phyloP scores from a whole-genome alignment of 768 basidiomycete genomes.

The Dioszegia hungarica region DNA sequence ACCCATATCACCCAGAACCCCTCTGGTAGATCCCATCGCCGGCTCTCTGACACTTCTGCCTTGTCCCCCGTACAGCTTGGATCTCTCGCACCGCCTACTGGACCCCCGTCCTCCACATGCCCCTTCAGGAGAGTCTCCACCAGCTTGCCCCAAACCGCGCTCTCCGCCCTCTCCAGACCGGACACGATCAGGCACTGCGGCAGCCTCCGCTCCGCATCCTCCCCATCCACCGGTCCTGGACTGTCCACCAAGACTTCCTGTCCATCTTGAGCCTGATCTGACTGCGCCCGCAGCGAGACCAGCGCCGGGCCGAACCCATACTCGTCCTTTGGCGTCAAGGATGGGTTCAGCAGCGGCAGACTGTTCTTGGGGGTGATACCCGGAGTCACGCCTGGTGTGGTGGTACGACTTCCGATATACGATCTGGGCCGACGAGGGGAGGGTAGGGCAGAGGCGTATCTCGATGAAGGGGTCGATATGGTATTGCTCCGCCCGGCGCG shows the following conservation, averaged over 20 bases:
- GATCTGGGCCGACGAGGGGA: neutral
- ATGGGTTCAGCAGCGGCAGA: neutral
- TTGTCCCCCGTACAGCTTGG: neutral
- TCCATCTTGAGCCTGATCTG: too few relatives aligned
- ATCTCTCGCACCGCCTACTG: neutral
- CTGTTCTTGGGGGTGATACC: slow-evolving; percentile 9
- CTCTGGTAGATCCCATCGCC: neutral
- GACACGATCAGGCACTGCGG: slow-evolving; percentile 27
- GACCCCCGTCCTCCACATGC: neutral
- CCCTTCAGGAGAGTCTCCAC: slow-evolving; percentile 14
- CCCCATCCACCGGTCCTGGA: neutral
- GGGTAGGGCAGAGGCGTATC: neutral
- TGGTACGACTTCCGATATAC: neutral
- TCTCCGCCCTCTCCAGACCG: slow-evolving; percentile 23
- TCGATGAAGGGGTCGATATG: neutral
- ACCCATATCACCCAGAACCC: slow-evolving; percentile 31
- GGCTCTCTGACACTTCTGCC: neutral
- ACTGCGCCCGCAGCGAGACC: neutral
- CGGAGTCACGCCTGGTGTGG: neutral
- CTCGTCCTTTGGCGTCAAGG: neutral
- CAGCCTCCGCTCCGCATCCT: neutral
- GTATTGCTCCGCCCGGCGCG: neutral
- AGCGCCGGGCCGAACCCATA: slow-evolving; percentile 2
- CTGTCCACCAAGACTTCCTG: neutral
- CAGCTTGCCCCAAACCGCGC: slow-evolving; percentile 24